Conservation (phyloP, 768 basidiomycete genomes). For the Asterophora parasitica region DNA sequence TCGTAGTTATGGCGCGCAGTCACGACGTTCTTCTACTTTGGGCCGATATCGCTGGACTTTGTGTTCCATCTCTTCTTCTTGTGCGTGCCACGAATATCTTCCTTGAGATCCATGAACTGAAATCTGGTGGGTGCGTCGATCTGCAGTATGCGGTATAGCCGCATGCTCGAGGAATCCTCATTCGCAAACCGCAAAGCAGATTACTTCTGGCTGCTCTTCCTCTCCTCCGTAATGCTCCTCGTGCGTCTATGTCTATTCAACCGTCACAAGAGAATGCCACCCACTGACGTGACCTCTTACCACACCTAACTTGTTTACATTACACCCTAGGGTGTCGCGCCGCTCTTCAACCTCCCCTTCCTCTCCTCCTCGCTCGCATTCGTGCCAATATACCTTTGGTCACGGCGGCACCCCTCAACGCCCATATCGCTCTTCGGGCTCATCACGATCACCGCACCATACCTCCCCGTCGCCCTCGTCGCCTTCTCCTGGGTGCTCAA, state of each 20-base stretch:
- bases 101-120: not conserved
- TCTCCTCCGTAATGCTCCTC: constrained; percentile 81
- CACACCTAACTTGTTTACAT: no score
- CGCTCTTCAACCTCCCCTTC: constrained; percentile 88
- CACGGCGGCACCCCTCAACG: constrained; percentile 86
- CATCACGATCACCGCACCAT: constrained; percentile 91
- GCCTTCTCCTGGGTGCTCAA: constrained; percentile 80
- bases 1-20: constrained; percentile 78
- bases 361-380: constrained; percentile 91
- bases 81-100: constrained; percentile 45
- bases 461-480: constrained; percentile 89
- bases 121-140: not conserved
- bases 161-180: constrained; percentile 95
- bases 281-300: not conserved
- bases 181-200: constrained; percentile 90
- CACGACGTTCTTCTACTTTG: constrained; percentile 97
- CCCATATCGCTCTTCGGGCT: constrained; percentile 96
- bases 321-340: constrained; percentile 61
- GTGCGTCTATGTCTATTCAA: constrained; percentile 40
- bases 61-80: constrained; percentile 99
- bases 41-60: constrained; percentile 88
- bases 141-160: constrained; percentile 91
- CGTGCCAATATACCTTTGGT: constrained; percentile 97
- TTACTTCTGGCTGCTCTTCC: constrained; percentile 90
- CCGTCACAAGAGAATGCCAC: not conserved